Evolutionary conservation across 2,329 filamentous ascomycete species (phyloP).

Genomic region (Talaromyces atroroseus): DNA sequence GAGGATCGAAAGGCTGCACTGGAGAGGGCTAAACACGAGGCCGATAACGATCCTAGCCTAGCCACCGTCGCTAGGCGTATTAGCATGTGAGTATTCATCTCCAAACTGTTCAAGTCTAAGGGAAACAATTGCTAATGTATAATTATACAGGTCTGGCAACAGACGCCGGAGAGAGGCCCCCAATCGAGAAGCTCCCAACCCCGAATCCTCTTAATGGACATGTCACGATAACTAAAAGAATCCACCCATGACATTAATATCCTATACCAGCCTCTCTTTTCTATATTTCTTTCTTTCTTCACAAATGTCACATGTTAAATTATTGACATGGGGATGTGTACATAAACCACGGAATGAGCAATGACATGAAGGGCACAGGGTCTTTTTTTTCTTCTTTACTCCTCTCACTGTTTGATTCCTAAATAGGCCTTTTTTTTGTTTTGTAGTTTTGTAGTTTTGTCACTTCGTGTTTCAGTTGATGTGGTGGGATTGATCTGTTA

Average conservation of each 20-base stretch:
- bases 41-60: conserved; percentile 84
- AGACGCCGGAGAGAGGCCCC: conserved; percentile 12
- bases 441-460: background rate
- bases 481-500: background rate
- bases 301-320: conserved; percentile 4
- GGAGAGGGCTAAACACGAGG: conserved; percentile 78
- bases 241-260: conserved; percentile 5
- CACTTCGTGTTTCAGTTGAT: background rate
- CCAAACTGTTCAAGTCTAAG: background rate
- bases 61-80: conserved; percentile 83
- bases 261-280: background rate
- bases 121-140: conserved; percentile 5
- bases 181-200: conserved; percentile 10
- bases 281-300: conserved; percentile 4
- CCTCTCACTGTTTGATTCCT: conserved; percentile 4
- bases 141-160: conserved; percentile 11
- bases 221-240: conserved; percentile 1
- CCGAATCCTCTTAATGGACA: conserved; percentile 8
- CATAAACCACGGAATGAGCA: conserved; percentile 12
- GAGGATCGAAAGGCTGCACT: conserved; percentile 77
- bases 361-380: conserved; percentile 2
- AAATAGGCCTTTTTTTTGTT: background rate
- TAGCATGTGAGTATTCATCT: conserved; percentile 71
- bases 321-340: conserved; percentile 5
- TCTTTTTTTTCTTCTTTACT: background rate